Conservation (phyloP, 1,284 basidiomycete species). For the Lentinus polychrous region DNA sequence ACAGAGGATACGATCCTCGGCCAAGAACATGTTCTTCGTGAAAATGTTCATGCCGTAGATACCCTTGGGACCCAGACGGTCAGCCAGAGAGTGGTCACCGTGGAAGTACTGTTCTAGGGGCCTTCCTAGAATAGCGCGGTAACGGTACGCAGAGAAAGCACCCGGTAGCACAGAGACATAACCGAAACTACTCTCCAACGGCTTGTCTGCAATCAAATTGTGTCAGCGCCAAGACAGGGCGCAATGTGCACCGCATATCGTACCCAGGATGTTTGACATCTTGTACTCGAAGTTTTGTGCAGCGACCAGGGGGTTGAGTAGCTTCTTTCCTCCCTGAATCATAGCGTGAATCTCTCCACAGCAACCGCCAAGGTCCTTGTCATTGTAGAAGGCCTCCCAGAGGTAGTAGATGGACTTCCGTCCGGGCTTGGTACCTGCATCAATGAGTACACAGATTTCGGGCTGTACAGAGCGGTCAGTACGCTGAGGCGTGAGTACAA, state of each 20-base stretch:
- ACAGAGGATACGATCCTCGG: conserved; percentile 93
- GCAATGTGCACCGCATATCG: conserved; percentile 11
- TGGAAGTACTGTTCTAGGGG: conserved; percentile 98
- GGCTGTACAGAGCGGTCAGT: conserved; percentile 42
- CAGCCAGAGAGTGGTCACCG: conserved; percentile 92
- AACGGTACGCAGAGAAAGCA: conserved; percentile 95
- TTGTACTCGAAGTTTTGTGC: conserved; percentile 99
- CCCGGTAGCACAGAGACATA: conserved; percentile 95
- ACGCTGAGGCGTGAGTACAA: neutral
- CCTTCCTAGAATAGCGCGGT: conserved; percentile 83
- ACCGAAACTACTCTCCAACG: conserved; percentile 91
- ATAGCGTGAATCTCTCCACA: conserved; percentile 94
- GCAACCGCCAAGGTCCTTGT: conserved; percentile 70
- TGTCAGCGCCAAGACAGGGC: conserved; percentile 5
- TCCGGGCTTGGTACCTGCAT: conserved; percentile 94
- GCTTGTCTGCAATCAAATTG: conserved; percentile 59
- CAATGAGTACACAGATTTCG: conserved; percentile 85
- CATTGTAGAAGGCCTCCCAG: conserved; percentile 89
- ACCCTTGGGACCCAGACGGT: conserved; percentile 89
- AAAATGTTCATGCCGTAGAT: conserved; percentile 98
- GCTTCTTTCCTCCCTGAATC: conserved; percentile 88
- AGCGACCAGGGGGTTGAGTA: conserved; percentile 90
- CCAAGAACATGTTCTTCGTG: conserved; percentile 94
- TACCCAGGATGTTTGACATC: conserved; percentile 91
- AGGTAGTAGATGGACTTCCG: conserved; percentile 96